Percentiles rank a stretch among this genome's conserved stretches.
phyloP scores from a whole-genome alignment of 805 yeast genomes.

The Pichia phayaonensis region DNA sequence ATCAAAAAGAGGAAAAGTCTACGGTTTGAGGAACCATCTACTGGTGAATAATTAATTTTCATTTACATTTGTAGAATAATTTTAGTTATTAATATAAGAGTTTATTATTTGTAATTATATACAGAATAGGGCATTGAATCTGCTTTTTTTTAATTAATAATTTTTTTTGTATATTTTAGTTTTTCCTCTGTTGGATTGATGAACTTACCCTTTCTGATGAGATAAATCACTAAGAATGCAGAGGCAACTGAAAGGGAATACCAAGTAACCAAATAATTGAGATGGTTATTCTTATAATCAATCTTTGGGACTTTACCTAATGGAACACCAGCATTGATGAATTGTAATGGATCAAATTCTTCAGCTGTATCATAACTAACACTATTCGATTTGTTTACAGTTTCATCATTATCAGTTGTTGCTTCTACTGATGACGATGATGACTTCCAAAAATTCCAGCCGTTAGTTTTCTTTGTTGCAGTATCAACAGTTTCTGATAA shows the following conservation, averaged over 20 bases:
- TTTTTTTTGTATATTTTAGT: constrained; percentile 40
- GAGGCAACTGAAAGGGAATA: constrained; percentile 78
- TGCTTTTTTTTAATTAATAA: constrained; percentile 7
- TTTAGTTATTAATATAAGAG: neutral
- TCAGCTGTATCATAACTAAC: constrained; percentile 21
- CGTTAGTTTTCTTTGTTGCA: constrained; percentile 1
- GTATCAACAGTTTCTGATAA: neutral
- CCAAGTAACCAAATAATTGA: constrained; percentile 93
- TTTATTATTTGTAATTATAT: neutral
- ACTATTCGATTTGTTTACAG: neutral
- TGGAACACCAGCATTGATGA: constrained; percentile 80
- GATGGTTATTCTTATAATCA: constrained; percentile 78
- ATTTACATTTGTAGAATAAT: neutral
- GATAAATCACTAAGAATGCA: constrained; percentile 51
- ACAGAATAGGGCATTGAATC: neutral
- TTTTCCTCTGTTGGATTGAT: constrained; percentile 39
- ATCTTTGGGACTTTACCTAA: constrained; percentile 76
- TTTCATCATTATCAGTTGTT: neutral
- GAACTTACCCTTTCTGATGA: constrained; percentile 36
- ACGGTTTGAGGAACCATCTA: constrained; percentile 6
- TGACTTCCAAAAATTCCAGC: constrained; percentile 12
- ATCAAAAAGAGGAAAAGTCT: constrained; percentile 5
- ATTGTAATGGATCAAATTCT: constrained; percentile 49
- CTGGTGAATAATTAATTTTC: neutral
- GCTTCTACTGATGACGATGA: neutral